A percentile compares a stretch with the other conserved stretches of the same genome.
Conservation (phyloP, 192 early-diverging fungal genomes). For the Nowakowskiella sp. region DNA sequence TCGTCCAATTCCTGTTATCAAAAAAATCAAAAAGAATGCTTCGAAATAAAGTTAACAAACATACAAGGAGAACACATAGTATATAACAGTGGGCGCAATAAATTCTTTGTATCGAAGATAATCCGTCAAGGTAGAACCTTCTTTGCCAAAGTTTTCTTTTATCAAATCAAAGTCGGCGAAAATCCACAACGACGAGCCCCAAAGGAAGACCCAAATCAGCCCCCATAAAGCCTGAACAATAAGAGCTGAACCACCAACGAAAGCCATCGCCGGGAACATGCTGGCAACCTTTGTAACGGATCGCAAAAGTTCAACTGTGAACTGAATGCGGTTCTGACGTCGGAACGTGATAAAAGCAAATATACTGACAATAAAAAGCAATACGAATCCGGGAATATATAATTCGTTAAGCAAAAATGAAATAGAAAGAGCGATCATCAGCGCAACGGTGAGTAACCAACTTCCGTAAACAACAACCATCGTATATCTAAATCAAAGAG, state of each 20-base stretch:
- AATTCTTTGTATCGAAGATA: background rate
- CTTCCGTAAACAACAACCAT: too few species aligned
- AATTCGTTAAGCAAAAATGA: background rate
- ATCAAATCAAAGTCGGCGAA: background rate
- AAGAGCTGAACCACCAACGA: background rate
- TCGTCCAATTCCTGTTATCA: background rate
- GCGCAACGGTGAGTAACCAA: too few species aligned
- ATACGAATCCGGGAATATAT: background rate
- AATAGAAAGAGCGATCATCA: too few species aligned
- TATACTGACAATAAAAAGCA: background rate
- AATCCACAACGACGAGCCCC: background rate
- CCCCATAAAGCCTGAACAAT: background rate
- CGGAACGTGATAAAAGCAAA: background rate
- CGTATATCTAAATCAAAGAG: too few species aligned
- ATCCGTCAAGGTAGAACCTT: background rate
- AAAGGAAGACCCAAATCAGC: background rate
- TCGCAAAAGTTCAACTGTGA: background rate
- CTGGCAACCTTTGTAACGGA: background rate
- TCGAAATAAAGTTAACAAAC: background rate
- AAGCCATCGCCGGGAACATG: background rate
- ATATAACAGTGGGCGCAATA: background rate
- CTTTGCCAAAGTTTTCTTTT: background rate
- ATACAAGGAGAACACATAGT: background rate
- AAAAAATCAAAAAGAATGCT: background rate
- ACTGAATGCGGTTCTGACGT: background rate